These are phyloP conservation scores for Pythium dissotocum DNA, from an alignment of 352 stramenopile genomes.

Conservation along the genomic window DNA sequence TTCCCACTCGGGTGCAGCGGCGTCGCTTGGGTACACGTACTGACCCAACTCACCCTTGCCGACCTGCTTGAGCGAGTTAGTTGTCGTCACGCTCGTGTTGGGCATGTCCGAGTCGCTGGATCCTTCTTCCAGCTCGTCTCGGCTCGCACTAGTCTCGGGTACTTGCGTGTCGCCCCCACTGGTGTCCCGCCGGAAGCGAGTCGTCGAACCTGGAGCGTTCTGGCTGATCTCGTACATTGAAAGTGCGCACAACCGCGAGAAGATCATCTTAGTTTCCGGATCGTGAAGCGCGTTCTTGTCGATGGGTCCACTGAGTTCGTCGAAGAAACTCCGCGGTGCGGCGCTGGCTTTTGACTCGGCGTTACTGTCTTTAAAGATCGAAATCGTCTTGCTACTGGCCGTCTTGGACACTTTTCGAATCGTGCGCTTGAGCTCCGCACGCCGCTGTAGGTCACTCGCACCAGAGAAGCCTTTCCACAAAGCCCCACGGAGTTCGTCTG, in stretches of 20 bases:
- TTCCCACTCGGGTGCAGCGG: slow-evolving; percentile 58
- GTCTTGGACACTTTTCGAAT: slow-evolving; percentile 59
- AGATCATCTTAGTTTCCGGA: slow-evolving; percentile 68
- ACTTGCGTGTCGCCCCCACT: not conserved
- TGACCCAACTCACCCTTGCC: slow-evolving; percentile 59
- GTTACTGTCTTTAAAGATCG: not conserved
- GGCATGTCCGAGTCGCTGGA: not conserved
- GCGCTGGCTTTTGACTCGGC: not conserved
- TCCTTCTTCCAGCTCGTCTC: slow-evolving; percentile 5
- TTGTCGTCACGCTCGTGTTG: slow-evolving; percentile 2
- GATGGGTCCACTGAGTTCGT: slow-evolving; percentile 48
- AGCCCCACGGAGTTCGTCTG: slow-evolving; percentile 69
- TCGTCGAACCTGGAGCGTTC: not conserved
- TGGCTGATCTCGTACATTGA: slow-evolving; percentile 40
- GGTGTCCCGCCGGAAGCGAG: not conserved
- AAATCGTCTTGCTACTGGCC: slow-evolving; percentile 32
- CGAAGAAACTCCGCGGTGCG: slow-evolving; percentile 33
- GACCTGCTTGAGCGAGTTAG: slow-evolving; percentile 58
- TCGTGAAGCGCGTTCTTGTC: slow-evolving; percentile 40
- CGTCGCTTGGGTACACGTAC: slow-evolving; percentile 72
- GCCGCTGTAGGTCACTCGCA: slow-evolving; percentile 56
- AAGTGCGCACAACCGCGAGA: slow-evolving; percentile 53
- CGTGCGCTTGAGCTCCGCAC: slow-evolving; percentile 55
- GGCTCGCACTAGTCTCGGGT: not conserved
- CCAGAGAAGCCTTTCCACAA: slow-evolving; percentile 80